Evolutionary conservation across 2,329 filamentous ascomycete species (phyloP).

Genomic region (Colletotrichum falcatum): DNA sequence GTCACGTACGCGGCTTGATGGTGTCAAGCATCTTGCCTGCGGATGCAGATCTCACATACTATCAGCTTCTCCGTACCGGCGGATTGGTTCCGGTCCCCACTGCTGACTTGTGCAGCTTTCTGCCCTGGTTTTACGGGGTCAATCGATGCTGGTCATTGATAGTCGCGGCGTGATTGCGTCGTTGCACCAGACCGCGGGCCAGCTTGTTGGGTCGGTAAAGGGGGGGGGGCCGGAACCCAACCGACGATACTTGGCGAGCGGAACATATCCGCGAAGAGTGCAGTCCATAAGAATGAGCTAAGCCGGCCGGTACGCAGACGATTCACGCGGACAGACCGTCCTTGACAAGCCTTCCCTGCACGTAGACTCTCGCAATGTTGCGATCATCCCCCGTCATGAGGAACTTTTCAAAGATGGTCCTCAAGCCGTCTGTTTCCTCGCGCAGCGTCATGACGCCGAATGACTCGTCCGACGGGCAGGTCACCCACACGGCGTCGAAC

Average conservation of each 20-base stretch:
- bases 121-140: background rate
- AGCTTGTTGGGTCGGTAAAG: background rate
- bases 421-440: slow-evolving; percentile 60
- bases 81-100: background rate
- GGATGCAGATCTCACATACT: background rate
- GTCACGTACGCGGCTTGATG: too few relatives aligned
- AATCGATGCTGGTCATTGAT: background rate
- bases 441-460: slow-evolving; percentile 63
- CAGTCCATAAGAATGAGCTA: background rate
- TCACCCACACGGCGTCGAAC: slow-evolving; percentile 69
- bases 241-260: background rate
- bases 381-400: slow-evolving; percentile 75
- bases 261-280: background rate
- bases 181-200: background rate
- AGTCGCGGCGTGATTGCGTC: background rate
- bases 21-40: background rate
- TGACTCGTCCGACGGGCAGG: slow-evolving; percentile 48
- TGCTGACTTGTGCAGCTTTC: background rate
- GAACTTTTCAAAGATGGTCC: slow-evolving; percentile 70
- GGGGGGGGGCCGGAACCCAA: background rate
- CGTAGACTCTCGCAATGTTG: slow-evolving; percentile 68
- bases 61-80: background rate
- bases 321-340: slow-evolving; percentile 19
- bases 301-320: background rate
- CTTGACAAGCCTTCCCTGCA: slow-evolving; percentile 53